Evolutionary conservation across 208 protist species (phyloP), one percentile per base, ranked within the genome.

Genomic region (Trypanosoma melophagium): DNA sequence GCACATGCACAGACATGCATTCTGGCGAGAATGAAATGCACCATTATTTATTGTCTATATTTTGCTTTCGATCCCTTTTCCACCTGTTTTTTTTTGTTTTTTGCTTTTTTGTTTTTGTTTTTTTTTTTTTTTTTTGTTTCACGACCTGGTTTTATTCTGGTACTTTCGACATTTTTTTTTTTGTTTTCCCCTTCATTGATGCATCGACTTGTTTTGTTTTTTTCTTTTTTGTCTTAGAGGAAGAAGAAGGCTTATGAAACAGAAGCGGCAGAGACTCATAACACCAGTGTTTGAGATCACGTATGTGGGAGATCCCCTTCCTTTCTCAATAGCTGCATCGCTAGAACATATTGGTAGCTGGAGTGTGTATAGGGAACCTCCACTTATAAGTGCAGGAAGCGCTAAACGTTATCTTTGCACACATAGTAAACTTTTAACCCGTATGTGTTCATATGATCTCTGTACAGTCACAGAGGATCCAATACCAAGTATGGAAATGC

Each of bases 91-190:
- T n/a, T n/a, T n/a, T n/a, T n/a, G n/a, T n/a, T n/a, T n/a, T n/a
- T n/a, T n/a, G n/a, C 25, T 4, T 58, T 61, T 65, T 45, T 60
- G 13, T 60, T 35, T 64, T 41, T 70, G 10, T 55, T 76, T 52
- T 63, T 51, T 63, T 67, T 76, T 61, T 54, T 41, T 80, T 59
- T 80, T 59, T 63, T 74, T 51, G 50, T 47, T 60, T 49, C 53
- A 52, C 42, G 22, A 50, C 44, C 14, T 50, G 42, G 73, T 60
- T 42, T 56, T 56, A 14, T 58, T 54, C 40, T 40, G 61, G 22
- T 65, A 44, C 12, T 60, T 50, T 56, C 40, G 14, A 40, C 57
- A 19, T 51, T 40, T 41, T 49, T 40, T 59, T 67, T 64, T 25
- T 44, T 52, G 17, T 56, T 42, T 44, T 52, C 19, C 45, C 52